A percentile compares a stretch with the other conserved stretches of the same genome.
Conservation (phyloP, 2,329 filamentous ascomycete genomes). For the Chaetomiaceae sp. region DNA sequence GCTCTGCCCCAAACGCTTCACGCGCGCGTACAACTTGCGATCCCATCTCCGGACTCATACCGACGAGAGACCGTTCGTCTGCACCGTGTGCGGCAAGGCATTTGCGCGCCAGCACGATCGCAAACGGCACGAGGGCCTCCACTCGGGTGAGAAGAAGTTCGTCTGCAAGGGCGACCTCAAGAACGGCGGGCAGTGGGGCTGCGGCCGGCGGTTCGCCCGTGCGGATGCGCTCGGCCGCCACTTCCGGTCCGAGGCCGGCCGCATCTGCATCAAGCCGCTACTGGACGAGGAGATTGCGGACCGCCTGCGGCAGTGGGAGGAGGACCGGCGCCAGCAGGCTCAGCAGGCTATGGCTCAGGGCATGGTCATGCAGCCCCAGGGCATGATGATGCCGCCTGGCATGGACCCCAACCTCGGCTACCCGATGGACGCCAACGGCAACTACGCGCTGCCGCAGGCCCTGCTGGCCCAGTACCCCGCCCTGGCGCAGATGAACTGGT, state of each 20-base stretch:
- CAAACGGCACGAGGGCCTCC: constrained; percentile 92
- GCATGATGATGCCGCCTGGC: constrained; percentile 54
- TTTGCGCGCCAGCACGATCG: constrained; percentile 97
- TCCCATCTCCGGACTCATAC: constrained; percentile 95
- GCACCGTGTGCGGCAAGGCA: constrained; percentile 92
- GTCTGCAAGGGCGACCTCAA: constrained; percentile 91
- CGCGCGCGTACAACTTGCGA: constrained; percentile 89
- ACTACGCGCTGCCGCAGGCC: constrained; percentile 74
- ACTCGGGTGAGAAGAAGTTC: constrained; percentile 98
- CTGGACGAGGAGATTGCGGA: constrained; percentile 89
- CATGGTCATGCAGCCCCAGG: constrained; percentile 53
- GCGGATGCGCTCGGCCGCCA: constrained; percentile 91
- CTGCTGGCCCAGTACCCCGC: constrained; percentile 89
- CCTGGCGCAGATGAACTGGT: constrained; percentile 85
- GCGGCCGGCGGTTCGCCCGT: constrained; percentile 84
- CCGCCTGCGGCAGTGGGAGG: constrained; percentile 66
- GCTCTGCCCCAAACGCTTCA: constrained; percentile 92
- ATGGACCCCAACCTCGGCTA: constrained; percentile 53
- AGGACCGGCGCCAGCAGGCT: constrained; percentile 64
- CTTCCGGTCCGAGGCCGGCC: constrained; percentile 90
- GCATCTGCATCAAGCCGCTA: constrained; percentile 95
- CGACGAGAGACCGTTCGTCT: constrained; percentile 94
- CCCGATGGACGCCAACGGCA: constrained; percentile 49
- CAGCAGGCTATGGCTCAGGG: constrained; percentile 49
- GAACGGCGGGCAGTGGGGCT: constrained; percentile 80